These are phyloP conservation scores for Calonectria henricotiae DNA, from an alignment of 2,329 filamentous ascomycete genomes.

Conservation along the genomic window DNA sequence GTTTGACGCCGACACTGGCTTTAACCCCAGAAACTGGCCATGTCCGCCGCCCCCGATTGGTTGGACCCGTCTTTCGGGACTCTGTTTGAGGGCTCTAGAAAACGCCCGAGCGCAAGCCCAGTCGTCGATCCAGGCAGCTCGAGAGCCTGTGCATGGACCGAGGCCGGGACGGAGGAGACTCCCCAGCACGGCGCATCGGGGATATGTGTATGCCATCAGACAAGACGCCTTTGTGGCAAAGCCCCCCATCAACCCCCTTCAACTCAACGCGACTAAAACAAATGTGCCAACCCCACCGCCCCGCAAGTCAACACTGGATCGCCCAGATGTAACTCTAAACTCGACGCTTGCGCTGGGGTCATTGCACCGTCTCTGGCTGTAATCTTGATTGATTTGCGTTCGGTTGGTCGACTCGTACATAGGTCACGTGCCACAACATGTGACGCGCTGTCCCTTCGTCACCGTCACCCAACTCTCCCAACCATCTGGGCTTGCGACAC, in stretches of 20 bases:
- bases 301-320: slow-evolving; percentile 28
- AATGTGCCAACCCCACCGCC: slow-evolving; percentile 23
- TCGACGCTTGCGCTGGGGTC: slow-evolving; percentile 28
- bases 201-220: not conserved
- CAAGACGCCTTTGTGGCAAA: slow-evolving; percentile 6
- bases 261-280: slow-evolving; percentile 21
- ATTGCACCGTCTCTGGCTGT: slow-evolving; percentile 19
- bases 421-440: slow-evolving; percentile 24
- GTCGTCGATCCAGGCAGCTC: slow-evolving; percentile 30
- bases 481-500: slow-evolving; percentile 23
- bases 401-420: not conserved
- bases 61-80: slow-evolving; percentile 39
- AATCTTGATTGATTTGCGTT: slow-evolving; percentile 14
- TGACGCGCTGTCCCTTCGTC: not conserved
- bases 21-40: slow-evolving; percentile 36
- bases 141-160: slow-evolving; percentile 18
- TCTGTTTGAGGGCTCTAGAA: slow-evolving; percentile 32
- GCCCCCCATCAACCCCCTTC: not conserved
- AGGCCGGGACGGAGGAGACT: not conserved
- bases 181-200: not conserved
- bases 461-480: slow-evolving; percentile 18
- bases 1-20: slow-evolving; percentile 27
- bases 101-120: slow-evolving; percentile 32
- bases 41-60: slow-evolving; percentile 38
- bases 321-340: slow-evolving; percentile 35